Evolutionary conservation across 306 rosid genomes (phyloP), one percentile per base, ranked within the genome.

Genomic region (Astragalus membranaceus): DNA sequence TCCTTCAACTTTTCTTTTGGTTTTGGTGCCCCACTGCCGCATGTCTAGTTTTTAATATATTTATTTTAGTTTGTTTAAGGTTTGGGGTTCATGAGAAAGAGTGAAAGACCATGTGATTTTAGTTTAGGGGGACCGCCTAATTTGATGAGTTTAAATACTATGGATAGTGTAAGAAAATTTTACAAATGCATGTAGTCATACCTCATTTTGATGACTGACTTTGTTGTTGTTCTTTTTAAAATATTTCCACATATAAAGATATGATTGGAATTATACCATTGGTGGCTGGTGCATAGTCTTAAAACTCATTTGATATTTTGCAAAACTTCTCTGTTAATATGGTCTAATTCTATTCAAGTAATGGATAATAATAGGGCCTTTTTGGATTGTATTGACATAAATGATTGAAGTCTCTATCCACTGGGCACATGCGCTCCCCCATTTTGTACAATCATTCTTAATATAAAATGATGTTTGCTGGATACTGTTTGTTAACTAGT

Each of bases 401-500:
- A 5, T 55, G 32, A 26, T 30, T 74, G 3, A 36, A 41, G 35
- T 4, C 64, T 13, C 15, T 50, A 58, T 76, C 70, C 46, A 57
- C 36, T 67, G 57, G 64, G 37, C 39, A 10, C 56, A 26, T 73
- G 65, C 67, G 52, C 44, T 11, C 9, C 26, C 7, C 0, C 61
- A 47, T 23, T 75, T 15, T 65, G 37, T 55, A 23, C 36, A 52
- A 16, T 63, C 44, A 30, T 74, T 64, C 56, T 32, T 30, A 35
- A 64, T 53, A 17, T 54, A 3, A 46, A 15, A 46, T 56, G 37
- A 10, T 66, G 59, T 37, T 64, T 54, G 72, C 49, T 64, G 79
- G 66, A 53, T 23, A 39, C 10, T 10, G 16, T 10, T 60, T 39
- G 58, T 39, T 76, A 7, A 50, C 13, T 51, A 49, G 39, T 37